Evolutionary conservation across 2,329 filamentous ascomycete species (phyloP), one percentile per base, ranked within the genome.

Genomic region (Cryphonectria carpinicola): DNA sequence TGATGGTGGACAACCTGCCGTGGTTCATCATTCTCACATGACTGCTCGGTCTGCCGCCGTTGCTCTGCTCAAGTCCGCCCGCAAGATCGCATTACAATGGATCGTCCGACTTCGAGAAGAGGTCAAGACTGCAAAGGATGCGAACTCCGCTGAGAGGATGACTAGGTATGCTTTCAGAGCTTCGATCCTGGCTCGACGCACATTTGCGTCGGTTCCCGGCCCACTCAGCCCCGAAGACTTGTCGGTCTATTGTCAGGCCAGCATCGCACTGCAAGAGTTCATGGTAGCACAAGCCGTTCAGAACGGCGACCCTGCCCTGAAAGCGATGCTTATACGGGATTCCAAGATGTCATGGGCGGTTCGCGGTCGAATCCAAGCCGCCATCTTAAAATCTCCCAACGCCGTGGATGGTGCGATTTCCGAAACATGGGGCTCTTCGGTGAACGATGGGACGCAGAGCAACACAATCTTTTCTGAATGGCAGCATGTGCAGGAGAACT

Each of bases 81-180:
- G 88, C 0, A 69, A 70, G 0, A 80, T 86, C 0, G 85, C 84
- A 0, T 76, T 82, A 0, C 61, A 74, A 0, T 92, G 90, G 90
- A 82, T 87, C 2, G 69, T 71, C 0, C 72, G 76, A 1, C 79
- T 91, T 0, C 82, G 85, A 0, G 70, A 75, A 0, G 86, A 89
- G 63, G 80, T 85, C 0, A 78, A 80, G 22, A 77, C 74, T 1
- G 78, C 82, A 0, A 77, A 65, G 0, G 82, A 87, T 25, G 75
- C 78, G 0, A 78, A 82, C 1, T 77, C 77, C 0, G 78, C 83
- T 0, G 77, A 80, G 25, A 81, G 80, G 37, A 78, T 79, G 7
- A 81, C 83, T 3, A 73, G 75, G 0, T 89, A 87, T 72, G 82
- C 82, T 0, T 81, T 91, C 0, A 85, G 84, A 78, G 84, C 88